Conservation (phyloP, 1,139 yeast species). For the Yamadazyma diddensiae region DNA sequence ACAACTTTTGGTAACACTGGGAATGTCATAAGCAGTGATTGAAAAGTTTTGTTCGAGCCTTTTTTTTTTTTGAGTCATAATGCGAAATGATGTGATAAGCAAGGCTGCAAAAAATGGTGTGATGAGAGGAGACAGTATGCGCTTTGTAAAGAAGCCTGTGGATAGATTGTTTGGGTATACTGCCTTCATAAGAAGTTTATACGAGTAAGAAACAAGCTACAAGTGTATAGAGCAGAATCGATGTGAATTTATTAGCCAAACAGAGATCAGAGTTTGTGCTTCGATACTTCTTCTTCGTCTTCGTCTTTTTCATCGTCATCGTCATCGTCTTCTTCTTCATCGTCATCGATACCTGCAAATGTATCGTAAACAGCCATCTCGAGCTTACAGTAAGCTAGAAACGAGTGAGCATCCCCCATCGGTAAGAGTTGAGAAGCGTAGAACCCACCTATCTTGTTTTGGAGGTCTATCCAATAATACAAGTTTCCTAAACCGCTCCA, state of each 20-base stretch:
- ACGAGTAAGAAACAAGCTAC: no score
- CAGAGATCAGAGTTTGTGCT: no score
- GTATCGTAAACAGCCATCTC: conserved; percentile 15
- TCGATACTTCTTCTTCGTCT: conserved; percentile 1
- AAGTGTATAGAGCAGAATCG: no score
- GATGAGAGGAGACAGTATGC: no score
- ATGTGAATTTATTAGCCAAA: no score
- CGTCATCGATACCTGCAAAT: conserved; percentile 12
- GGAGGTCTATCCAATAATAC: conserved; percentile 45
- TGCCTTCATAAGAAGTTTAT: no score
- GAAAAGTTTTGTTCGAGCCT: conserved; percentile 6
- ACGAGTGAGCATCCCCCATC: conserved; percentile 11
- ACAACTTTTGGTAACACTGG: conserved; percentile 43
- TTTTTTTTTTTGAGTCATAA: conserved; percentile 3
- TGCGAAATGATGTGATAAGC: background rate
- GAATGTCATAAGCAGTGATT: conserved; percentile 32
- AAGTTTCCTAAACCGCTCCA: conserved; percentile 50
- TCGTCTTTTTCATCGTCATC: conserved; percentile 13
- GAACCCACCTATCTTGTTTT: conserved; percentile 41
- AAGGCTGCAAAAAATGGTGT: conserved; percentile 1
- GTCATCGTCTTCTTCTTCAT: conserved; percentile 14
- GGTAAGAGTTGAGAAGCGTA: conserved; percentile 26
- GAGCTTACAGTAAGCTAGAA: conserved; percentile 14
- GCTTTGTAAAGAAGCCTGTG: no score
- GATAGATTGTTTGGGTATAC: no score